Evolutionary conservation across 805 yeast species (phyloP).

Genomic region (Wickerhamiella azymoides): DNA sequence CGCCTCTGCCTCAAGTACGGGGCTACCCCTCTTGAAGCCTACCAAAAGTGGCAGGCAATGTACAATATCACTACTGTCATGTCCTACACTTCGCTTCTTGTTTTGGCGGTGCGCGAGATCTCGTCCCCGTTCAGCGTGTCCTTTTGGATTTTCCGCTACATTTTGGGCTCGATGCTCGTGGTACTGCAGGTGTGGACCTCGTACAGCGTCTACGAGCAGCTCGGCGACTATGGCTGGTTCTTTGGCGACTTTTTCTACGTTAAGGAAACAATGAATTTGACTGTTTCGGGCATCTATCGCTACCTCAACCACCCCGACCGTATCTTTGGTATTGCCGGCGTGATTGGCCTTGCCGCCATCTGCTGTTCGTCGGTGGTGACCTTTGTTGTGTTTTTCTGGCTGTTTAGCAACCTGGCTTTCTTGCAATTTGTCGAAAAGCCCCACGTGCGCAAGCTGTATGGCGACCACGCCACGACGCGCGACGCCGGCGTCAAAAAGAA

Average conservation of each 20-base stretch:
- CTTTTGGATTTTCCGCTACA: constrained; percentile 37
- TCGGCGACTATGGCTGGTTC: constrained; percentile 83
- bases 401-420: constrained; percentile 48
- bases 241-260: constrained; percentile 67
- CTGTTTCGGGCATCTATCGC: constrained; percentile 70
- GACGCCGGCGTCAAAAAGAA: constrained; percentile 33
- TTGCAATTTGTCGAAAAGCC: constrained; percentile 62
- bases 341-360: constrained; percentile 57
- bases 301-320: constrained; percentile 76
- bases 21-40: constrained; percentile 48
- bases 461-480: constrained; percentile 35
- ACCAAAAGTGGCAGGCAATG: constrained; percentile 57
- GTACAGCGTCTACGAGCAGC: constrained; percentile 48
- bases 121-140: constrained; percentile 18
- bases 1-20: constrained; percentile 51
- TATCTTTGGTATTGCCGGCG: constrained; percentile 60
- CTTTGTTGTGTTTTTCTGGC: constrained; percentile 49
- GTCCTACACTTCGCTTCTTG: constrained; percentile 41
- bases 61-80: constrained; percentile 40
- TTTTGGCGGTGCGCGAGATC: constrained; percentile 22
- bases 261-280: constrained; percentile 39
- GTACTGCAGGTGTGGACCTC: constrained; percentile 57
- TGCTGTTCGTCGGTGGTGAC: constrained; percentile 36
- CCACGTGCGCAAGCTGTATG: constrained; percentile 65
- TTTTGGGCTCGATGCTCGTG: constrained; percentile 43